phyloP scores from a whole-genome alignment of 768 basidiomycete genomes.

The Suillus alpinus region DNA sequence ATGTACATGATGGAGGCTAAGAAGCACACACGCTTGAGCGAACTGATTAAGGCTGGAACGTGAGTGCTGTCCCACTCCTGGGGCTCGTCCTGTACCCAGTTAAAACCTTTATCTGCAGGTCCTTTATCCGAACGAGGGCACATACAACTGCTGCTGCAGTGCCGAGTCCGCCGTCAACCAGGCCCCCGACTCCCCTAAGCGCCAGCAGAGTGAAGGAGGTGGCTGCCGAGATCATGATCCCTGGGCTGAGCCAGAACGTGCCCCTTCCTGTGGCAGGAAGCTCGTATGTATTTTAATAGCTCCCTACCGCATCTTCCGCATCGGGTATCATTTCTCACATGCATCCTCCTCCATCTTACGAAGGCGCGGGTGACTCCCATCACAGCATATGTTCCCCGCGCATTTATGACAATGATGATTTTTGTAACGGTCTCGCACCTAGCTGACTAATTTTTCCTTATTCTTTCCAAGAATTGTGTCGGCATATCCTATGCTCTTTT shows the following conservation, averaged over 20 bases:
- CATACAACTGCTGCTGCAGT: too few species aligned
- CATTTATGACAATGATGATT: background rate
- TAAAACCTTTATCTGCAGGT: too few species aligned
- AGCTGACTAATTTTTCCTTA: background rate
- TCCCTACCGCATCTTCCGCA: background rate
- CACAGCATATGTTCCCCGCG: background rate
- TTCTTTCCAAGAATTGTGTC: background rate
- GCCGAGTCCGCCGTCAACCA: too few species aligned
- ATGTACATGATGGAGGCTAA: too few species aligned
- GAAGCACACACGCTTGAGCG: too few species aligned
- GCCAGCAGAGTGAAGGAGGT: too few species aligned
- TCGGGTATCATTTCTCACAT: too few species aligned
- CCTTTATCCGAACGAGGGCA: too few species aligned
- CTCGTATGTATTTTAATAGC: background rate
- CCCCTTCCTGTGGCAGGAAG: background rate
- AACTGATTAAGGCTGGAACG: too few species aligned
- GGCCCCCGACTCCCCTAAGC: too few species aligned
- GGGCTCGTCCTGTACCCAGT: too few species aligned
- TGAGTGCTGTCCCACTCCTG: too few species aligned
- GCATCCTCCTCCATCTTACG: background rate
- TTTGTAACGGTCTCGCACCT: background rate
- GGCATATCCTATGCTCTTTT: background rate
- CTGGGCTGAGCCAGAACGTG: constrained; percentile 1
- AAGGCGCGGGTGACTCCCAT: background rate
- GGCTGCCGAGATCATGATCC: constrained; percentile 25